Evolutionary conservation across 2,329 filamentous ascomycete species (phyloP), one percentile per base, ranked within the genome.

Genomic region (Botrytis elliptica): DNA sequence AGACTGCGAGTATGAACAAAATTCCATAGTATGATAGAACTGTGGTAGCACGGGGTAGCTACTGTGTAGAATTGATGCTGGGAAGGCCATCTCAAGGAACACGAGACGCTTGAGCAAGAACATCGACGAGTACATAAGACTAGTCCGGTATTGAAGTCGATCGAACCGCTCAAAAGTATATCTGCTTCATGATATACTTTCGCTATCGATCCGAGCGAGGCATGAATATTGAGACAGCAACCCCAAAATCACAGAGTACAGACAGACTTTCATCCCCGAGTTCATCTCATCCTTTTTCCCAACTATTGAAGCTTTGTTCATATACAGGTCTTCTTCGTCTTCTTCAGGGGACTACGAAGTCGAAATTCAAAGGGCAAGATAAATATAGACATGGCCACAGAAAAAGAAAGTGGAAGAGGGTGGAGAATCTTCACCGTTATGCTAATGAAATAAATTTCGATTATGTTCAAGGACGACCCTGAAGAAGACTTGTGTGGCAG

Each of bases 271-370:
- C 57, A 29, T 52, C 5, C 59, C 29, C 38, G 25, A 69, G 71
- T 72, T 72, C 71, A 33, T 72, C 71, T 72, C 64, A 69, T 69
- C 29, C 42, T 69, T 52, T 52, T 69, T 29, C 42, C 49, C 64
- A 49, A 52, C 66, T 72, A 44, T 44, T 25, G n/a, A 68, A 72
- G 71, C 71, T 72, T 69, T 62, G 64, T 57, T 72, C 63, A 42
- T 69, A 16, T 12, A 38, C 12, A 33, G 63, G 66, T 29, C 52
- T 63, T 59, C 62, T 52, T 49, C 38, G 57, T 29, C 52, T 52
- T 67, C 62, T 52, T 49, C 38, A 22, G 60, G 33, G 22, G n/a
- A 49, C 63, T n/a, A 42, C 33, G 33, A 33, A 62, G n/a, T 36
- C 29, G 22, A 22, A 22, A 68, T 40, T 22, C 33, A 7, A 33